phyloP scores from a whole-genome alignment of 768 basidiomycete genomes.

The Leccinum sublutescens region DNA sequence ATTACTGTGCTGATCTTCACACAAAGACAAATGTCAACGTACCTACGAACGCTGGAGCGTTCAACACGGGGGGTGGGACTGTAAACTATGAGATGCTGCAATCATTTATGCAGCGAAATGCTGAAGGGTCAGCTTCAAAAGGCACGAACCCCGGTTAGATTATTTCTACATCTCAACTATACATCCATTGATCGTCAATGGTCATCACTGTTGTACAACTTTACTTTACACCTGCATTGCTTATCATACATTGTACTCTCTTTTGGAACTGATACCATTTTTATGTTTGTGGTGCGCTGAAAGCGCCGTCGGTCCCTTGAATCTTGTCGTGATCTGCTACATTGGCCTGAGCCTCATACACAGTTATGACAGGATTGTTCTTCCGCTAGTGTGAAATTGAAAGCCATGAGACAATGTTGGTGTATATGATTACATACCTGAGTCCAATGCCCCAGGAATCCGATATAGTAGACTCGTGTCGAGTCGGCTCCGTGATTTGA shows the following conservation, averaged over 20 bases:
- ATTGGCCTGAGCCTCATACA: constrained; percentile 88
- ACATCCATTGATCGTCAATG: not conserved
- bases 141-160: constrained; percentile 19
- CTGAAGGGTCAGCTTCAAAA: constrained; percentile 30
- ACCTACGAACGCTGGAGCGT: constrained; percentile 18
- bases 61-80: constrained; percentile 23
- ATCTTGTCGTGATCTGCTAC: constrained; percentile 87
- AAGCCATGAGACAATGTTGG: not conserved
- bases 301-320: constrained; percentile 67
- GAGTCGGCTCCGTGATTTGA: constrained; percentile 76
- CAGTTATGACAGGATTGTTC: constrained; percentile 72
- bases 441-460: constrained; percentile 80
- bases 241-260: constrained; percentile 2
- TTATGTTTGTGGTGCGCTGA: constrained; percentile 45
- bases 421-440: constrained; percentile 47
- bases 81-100: constrained; percentile 44
- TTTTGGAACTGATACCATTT: not conserved
- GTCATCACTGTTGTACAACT: constrained; percentile 3
- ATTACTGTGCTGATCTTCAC: not conserved
- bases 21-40: constrained; percentile 13
- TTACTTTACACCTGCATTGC: constrained; percentile 14
- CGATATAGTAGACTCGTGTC: constrained; percentile 77
- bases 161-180: not conserved
- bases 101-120: constrained; percentile 45
- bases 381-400: constrained; percentile 54